Evolutionary conservation across 768 basidiomycete genomes (phyloP).

Genomic region (Xerocomus potaroensis): DNA sequence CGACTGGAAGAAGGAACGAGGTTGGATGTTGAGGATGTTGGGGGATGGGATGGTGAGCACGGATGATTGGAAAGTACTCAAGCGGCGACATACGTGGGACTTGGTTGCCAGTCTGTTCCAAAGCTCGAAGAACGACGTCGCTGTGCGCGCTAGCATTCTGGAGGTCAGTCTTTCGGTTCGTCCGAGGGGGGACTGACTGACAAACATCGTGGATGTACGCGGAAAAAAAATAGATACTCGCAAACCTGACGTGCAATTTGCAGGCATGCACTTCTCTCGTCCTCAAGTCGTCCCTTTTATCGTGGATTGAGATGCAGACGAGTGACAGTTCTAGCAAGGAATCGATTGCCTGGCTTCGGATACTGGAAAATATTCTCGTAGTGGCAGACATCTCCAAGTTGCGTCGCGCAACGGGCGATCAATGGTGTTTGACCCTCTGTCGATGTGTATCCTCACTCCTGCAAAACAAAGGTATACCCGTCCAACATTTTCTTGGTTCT

Average conservation of each 20-base stretch:
- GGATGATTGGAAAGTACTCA: slow-evolving; percentile 78
- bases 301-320: slow-evolving; percentile 82
- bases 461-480: slow-evolving; percentile 9
- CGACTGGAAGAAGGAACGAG: slow-evolving; percentile 83
- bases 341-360: slow-evolving; percentile 57
- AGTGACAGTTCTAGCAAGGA: slow-evolving; percentile 29
- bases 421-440: slow-evolving; percentile 56
- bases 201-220: not conserved
- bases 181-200: not conserved
- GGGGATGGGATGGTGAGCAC: slow-evolving; percentile 73
- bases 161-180: slow-evolving; percentile 45
- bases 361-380: slow-evolving; percentile 59
- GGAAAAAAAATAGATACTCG: slow-evolving; percentile 59
- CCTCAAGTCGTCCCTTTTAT: slow-evolving; percentile 63
- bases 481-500: not conserved
- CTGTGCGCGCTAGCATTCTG: slow-evolving; percentile 55
- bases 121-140: slow-evolving; percentile 49
- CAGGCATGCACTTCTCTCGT: slow-evolving; percentile 70
- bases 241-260: slow-evolving; percentile 64
- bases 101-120: slow-evolving; percentile 80
- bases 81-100: slow-evolving; percentile 85
- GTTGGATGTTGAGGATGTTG: slow-evolving; percentile 83
- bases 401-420: slow-evolving; percentile 48
- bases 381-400: slow-evolving; percentile 48
- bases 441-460: slow-evolving; percentile 41